phyloP scores from a whole-genome alignment of 805 yeast genomes.

The Peterozyma xylosa region DNA sequence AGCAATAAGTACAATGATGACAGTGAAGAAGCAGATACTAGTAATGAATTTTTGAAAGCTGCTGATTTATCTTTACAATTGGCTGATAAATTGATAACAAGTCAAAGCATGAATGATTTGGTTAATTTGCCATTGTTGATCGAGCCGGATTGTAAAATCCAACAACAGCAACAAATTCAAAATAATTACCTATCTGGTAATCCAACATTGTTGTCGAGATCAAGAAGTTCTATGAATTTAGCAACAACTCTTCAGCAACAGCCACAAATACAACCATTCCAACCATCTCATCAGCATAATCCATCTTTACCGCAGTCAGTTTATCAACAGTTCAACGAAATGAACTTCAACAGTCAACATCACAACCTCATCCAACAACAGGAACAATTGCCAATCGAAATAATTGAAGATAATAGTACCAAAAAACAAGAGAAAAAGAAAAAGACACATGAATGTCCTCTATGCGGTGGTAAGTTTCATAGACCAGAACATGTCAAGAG shows the following conservation, averaged over 20 bases:
- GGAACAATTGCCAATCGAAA: conserved; percentile 12
- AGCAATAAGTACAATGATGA: not conserved
- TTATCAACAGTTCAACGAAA: conserved; percentile 3
- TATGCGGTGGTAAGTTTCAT: conserved; percentile 56
- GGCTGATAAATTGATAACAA: conserved; percentile 15
- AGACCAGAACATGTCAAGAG: conserved; percentile 69
- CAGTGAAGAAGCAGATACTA: not conserved
- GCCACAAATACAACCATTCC: not conserved
- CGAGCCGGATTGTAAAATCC: conserved; percentile 11
- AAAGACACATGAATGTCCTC: conserved; percentile 57
- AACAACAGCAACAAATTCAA: conserved; percentile 9
- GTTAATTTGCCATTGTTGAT: conserved; percentile 3
- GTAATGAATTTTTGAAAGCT: conserved; percentile 16
- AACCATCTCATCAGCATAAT: conserved; percentile 1
- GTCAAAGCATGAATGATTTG: conserved; percentile 5
- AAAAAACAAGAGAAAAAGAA: conserved; percentile 28
- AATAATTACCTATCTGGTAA: not conserved
- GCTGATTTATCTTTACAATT: conserved; percentile 21
- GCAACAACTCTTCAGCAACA: conserved; percentile 29
- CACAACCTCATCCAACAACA: conserved; percentile 10
- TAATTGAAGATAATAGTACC: conserved; percentile 10
- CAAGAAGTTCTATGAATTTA: conserved; percentile 46
- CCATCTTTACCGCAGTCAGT: conserved; percentile 5
- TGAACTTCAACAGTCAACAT: conserved; percentile 6
- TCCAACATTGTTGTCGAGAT: conserved; percentile 19